phyloP scores from a whole-genome alignment of 352 stramenopile genomes.

The Phytopythium oedochilum region DNA sequence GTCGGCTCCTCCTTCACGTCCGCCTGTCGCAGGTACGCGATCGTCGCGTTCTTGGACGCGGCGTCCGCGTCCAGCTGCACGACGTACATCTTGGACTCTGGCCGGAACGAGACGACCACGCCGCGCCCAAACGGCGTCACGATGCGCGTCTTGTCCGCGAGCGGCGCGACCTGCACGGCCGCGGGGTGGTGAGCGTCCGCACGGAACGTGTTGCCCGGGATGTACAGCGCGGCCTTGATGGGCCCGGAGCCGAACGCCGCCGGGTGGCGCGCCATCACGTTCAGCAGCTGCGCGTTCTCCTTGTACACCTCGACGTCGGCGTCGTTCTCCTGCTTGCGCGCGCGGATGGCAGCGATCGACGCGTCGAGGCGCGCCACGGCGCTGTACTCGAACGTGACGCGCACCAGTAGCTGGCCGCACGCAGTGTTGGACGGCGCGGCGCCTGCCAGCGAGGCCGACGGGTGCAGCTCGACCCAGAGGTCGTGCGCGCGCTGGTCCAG shows the following conservation, averaged over 20 bases:
- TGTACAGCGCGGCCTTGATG: constrained; percentile 53
- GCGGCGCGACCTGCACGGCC: constrained; percentile 50
- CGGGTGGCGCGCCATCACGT: constrained; percentile 45
- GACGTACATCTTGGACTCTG: constrained; percentile 75
- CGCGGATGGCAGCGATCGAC: constrained; percentile 26
- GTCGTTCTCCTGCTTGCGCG: constrained; percentile 65
- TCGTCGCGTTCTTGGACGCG: constrained; percentile 49
- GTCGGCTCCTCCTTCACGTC: constrained; percentile 65
- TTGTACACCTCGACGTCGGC: constrained; percentile 58
- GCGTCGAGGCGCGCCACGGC: constrained; percentile 32
- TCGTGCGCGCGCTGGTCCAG: constrained; percentile 55
- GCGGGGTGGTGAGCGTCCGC: constrained; percentile 56
- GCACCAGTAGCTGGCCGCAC: constrained; percentile 45
- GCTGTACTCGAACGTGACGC: constrained; percentile 61
- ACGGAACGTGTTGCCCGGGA: constrained; percentile 73
- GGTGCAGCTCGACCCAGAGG: constrained; percentile 48
- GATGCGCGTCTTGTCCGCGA: constrained; percentile 73
- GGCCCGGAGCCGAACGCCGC: constrained; percentile 59
- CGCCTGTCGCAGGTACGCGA: constrained; percentile 66
- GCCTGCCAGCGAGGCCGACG: constrained; percentile 20
- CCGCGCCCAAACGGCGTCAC: constrained; percentile 72
- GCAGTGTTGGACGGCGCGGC: constrained; percentile 7
- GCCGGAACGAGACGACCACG: constrained; percentile 65
- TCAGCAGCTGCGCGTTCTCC: constrained; percentile 47
- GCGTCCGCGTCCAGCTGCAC: constrained; percentile 65